phyloP scores from a whole-genome alignment of 306 rosid species.

The Astragalus membranaceus region DNA sequence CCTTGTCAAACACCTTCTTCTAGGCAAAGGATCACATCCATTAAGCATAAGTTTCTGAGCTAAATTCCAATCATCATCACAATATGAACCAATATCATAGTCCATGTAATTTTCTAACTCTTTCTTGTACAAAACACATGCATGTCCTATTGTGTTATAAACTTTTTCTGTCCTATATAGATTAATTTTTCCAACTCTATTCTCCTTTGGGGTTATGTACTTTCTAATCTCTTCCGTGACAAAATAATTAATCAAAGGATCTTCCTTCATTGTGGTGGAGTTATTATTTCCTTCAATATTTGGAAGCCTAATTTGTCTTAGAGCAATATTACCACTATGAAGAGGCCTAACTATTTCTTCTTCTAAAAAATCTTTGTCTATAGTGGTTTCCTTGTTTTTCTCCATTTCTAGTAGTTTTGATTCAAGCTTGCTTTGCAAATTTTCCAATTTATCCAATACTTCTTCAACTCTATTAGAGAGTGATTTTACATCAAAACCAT shows the following conservation, averaged over 20 bases:
- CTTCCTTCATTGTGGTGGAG: conserved; percentile 47
- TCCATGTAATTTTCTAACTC: conserved; percentile 79
- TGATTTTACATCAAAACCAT: conserved; percentile 55
- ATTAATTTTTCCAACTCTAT: conserved; percentile 48
- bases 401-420: conserved; percentile 46
- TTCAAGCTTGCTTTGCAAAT: conserved; percentile 69
- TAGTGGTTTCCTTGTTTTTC: conserved; percentile 33
- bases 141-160: conserved; percentile 83
- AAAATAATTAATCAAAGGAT: conserved; percentile 70
- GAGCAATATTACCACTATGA: conserved; percentile 57
- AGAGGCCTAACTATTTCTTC: conserved; percentile 76
- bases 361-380: conserved; percentile 52
- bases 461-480: conserved; percentile 53
- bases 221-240: conserved; percentile 78
- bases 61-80: conserved; percentile 87
- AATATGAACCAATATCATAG: conserved; percentile 87
- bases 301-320: conserved; percentile 64
- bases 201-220: conserved; percentile 85
- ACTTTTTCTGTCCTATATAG: conserved; percentile 55
- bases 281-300: conserved; percentile 39
- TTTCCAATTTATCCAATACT: conserved; percentile 55
- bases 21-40: conserved; percentile 93
- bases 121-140: conserved; percentile 63
- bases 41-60: conserved; percentile 84
- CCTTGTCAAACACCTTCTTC: conserved; percentile 77